A percentile compares a stretch with the other conserved stretches of the same genome.
phyloP scores from a whole-genome alignment of 2,329 filamentous ascomycete species.

The Botrytis sinoallii region DNA sequence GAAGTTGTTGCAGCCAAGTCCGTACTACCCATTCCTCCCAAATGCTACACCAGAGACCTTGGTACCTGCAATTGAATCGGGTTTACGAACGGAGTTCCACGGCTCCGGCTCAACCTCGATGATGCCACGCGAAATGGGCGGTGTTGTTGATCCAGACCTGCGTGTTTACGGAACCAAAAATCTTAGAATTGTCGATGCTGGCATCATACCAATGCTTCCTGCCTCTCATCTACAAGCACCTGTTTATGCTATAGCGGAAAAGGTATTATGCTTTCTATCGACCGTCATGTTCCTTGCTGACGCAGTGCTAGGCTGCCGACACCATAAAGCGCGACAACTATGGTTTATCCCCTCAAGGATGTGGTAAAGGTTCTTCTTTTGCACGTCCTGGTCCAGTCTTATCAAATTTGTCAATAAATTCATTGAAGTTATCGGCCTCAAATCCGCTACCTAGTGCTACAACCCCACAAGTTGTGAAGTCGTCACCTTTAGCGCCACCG shows the following conservation, averaged over 20 bases:
- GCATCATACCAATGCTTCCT: slow-evolving; percentile 27
- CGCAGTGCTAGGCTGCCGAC: slow-evolving; percentile 27
- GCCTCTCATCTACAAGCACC: slow-evolving; percentile 24
- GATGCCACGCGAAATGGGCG: slow-evolving; percentile 26
- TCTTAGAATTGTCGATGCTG: slow-evolving; percentile 30
- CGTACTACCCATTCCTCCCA: slow-evolving; percentile 30
- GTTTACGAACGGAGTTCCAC: slow-evolving; percentile 31
- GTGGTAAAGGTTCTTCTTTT: slow-evolving; percentile 17
- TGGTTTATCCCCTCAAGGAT: slow-evolving; percentile 22
- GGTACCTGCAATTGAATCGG: slow-evolving; percentile 25
- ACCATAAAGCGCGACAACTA: slow-evolving; percentile 31
- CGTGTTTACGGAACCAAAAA: slow-evolving; percentile 28
- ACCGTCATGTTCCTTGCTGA: background rate
- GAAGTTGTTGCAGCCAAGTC: slow-evolving; percentile 24
- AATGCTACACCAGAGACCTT: slow-evolving; percentile 25
- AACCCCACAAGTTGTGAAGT: background rate
- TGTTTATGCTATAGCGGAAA: slow-evolving; percentile 30
- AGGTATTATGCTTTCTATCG: slow-evolving; percentile 30
- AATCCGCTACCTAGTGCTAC: background rate
- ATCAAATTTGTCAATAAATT: slow-evolving; percentile 11
- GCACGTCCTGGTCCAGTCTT: slow-evolving; percentile 18
- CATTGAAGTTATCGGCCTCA: background rate
- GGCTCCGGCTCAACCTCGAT: slow-evolving; percentile 30
- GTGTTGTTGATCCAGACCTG: slow-evolving; percentile 27
- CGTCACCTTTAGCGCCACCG: background rate